phyloP scores from a whole-genome alignment of 257 asterid genomes.

The Hygrophila difformis region DNA sequence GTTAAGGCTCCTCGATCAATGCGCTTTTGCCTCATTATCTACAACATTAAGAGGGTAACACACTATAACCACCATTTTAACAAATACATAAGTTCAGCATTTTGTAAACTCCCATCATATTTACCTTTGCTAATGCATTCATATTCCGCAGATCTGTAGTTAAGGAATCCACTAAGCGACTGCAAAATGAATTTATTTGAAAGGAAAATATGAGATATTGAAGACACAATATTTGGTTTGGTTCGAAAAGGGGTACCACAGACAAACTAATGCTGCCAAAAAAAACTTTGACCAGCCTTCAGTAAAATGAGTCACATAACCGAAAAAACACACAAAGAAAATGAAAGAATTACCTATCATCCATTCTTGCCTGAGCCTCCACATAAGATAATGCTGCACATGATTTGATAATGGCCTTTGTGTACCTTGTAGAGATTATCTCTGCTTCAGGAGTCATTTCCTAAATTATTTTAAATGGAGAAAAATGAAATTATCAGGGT shows the following conservation, averaged over 20 bases:
- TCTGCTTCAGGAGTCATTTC: conserved; percentile 97
- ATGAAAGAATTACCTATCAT: conserved; percentile 56
- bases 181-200: conserved; percentile 22
- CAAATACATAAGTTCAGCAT: neutral
- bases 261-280: neutral
- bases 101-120: conserved; percentile 8
- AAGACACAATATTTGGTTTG: neutral
- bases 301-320: no score
- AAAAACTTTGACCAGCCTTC: neutral
- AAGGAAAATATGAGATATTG: neutral
- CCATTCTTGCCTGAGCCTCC: conserved; percentile 99
- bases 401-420: conserved; percentile 83
- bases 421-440: conserved; percentile 72
- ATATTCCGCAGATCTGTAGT: conserved; percentile 89
- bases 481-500: conserved; percentile 9
- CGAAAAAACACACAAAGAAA: neutral
- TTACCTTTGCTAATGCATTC: conserved; percentile 89
- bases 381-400: conserved; percentile 94
- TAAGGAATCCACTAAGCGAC: conserved; percentile 87
- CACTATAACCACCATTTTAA: conserved; percentile 1
- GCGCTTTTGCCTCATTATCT: conserved; percentile 97
- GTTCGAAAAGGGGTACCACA: conserved; percentile 2
- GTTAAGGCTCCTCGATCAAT: conserved; percentile 97
- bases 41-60: conserved; percentile 19
- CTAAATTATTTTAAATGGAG: conserved; percentile 31